Evolutionary conservation across 2,329 filamentous ascomycete genomes (phyloP).

Genomic region (Monosporascus cannonballus): DNA sequence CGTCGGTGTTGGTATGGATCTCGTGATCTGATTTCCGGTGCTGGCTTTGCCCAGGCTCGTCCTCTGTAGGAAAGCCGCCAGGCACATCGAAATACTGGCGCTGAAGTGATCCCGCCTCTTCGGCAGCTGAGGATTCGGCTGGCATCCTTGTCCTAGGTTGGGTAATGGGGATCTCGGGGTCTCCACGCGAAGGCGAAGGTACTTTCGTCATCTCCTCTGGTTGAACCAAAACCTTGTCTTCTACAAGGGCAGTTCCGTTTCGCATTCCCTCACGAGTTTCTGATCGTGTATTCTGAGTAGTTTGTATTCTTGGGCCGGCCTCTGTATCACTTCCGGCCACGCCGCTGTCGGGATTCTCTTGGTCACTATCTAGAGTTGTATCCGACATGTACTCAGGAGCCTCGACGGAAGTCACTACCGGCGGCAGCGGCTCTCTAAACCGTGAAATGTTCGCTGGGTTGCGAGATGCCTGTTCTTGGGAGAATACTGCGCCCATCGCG

Average conservation of each 20-base stretch:
- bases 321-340: constrained; percentile 10
- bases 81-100: constrained; percentile 45
- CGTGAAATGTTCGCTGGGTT: constrained; percentile 51
- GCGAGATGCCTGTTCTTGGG: constrained; percentile 46
- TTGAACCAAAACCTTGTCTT: constrained; percentile 9
- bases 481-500: constrained; percentile 48
- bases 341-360: constrained; percentile 18
- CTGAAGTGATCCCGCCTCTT: constrained; percentile 3
- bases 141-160: constrained; percentile 35
- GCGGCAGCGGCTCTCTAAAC: constrained; percentile 60
- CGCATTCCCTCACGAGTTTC: constrained; percentile 12
- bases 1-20: background rate
- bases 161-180: constrained; percentile 40
- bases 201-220: constrained; percentile 1
- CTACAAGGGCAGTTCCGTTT: constrained; percentile 5
- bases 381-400: constrained; percentile 59
- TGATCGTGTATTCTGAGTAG: constrained; percentile 11
- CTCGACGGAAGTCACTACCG: constrained; percentile 65
- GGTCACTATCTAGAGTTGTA: constrained; percentile 36
- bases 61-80: constrained; percentile 50
- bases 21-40: constrained; percentile 1
- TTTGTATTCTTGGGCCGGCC: constrained; percentile 11
- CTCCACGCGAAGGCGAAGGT: constrained; percentile 1
- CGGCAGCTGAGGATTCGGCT: constrained; percentile 5
- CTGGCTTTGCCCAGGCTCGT: constrained; percentile 11